Base-by-base conservation (phyloP, 768 basidiomycete species). In the Symmetrospora coprosmae region DNA sequence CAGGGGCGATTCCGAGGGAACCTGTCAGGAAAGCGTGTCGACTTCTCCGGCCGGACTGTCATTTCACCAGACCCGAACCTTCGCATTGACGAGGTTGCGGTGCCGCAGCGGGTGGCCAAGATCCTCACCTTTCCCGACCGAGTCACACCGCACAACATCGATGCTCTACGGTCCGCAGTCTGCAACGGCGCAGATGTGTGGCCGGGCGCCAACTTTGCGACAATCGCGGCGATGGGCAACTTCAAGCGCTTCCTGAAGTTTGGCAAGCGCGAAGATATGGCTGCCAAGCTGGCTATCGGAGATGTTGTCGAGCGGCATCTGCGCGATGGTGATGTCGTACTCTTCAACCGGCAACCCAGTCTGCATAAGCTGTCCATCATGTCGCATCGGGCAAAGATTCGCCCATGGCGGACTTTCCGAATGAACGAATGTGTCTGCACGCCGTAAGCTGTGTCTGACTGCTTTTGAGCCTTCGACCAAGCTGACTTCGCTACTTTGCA, bases 51-150 rank as follows among this genome's bases (percentile, higher is more conserved):
- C 4, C 85, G 94, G 67, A 99, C 94, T 6, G 94, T 99, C 72
- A 99, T 99, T 70, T 92, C 90, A 1, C 94, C 94, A 1, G 94
- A 99, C 73, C 94, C 94, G n/a, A 99, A 97, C 70, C 75, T 99
- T 65, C 83, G 88, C 50, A 94, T 99, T 69, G 94, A 99, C 71
- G 92, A 99, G 75, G 76, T 99, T 9, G 94, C 94, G 17, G 86
- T 99, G 0, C 94, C 94, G 0, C 86, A 92, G 72, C 84, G 88
- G 41, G 87, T 99, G 11, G 87, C 92, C 9, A 87, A 90, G 73
- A 80, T 94, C 50, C 73, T 99, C 64, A 99, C 94, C 6, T 99
- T 91, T 71, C 94, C 94, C 0, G 92, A 96, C 70, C 81, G 90
- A 38, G 94, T 94, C 28, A 96, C 91, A 2, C 72, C 79, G 6